Conservation (phyloP, 805 yeast genomes). For the Suhomyces prunicola region DNA sequence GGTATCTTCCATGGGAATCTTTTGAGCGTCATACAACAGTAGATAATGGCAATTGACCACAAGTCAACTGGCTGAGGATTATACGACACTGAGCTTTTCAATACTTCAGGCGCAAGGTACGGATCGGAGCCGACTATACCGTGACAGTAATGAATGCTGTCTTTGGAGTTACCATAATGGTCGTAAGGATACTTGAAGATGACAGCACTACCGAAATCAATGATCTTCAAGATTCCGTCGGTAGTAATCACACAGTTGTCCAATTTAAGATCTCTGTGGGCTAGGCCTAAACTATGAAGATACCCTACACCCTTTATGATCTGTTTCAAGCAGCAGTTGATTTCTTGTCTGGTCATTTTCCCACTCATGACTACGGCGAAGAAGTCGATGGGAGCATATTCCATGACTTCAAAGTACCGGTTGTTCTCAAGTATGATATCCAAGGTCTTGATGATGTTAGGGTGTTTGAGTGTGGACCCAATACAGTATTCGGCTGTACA, state of each 20-base stretch:
- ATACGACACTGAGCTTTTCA: conserved; percentile 49
- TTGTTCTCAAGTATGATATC: conserved; percentile 70
- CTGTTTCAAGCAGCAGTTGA: conserved; percentile 78
- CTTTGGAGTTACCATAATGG: conserved; percentile 32
- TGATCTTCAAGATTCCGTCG: conserved; percentile 71
- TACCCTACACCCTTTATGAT: conserved; percentile 68
- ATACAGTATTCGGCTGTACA: conserved; percentile 88
- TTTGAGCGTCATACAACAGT: conserved; percentile 82
- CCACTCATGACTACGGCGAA: conserved; percentile 88
- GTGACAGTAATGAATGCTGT: conserved; percentile 35
- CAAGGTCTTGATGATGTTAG: conserved; percentile 73
- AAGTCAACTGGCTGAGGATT: conserved; percentile 79
- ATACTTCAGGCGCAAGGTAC: conserved; percentile 80
- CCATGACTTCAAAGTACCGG: conserved; percentile 88
- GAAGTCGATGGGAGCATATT: conserved; percentile 83
- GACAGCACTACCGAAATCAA: conserved; percentile 83
- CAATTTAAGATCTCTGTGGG: conserved; percentile 78
- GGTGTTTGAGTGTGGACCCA: conserved; percentile 78
- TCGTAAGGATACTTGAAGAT: conserved; percentile 71
- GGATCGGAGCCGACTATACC: conserved; percentile 88
- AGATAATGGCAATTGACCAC: conserved; percentile 82
- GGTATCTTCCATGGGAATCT: conserved; percentile 90
- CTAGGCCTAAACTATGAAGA: conserved; percentile 73
- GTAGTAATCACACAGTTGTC: conserved; percentile 79
- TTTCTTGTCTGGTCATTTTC: conserved; percentile 74